These are phyloP conservation scores for Neocucurbitaria cava DNA, from an alignment of 2,329 filamentous ascomycete genomes.

Conservation along the genomic window DNA sequence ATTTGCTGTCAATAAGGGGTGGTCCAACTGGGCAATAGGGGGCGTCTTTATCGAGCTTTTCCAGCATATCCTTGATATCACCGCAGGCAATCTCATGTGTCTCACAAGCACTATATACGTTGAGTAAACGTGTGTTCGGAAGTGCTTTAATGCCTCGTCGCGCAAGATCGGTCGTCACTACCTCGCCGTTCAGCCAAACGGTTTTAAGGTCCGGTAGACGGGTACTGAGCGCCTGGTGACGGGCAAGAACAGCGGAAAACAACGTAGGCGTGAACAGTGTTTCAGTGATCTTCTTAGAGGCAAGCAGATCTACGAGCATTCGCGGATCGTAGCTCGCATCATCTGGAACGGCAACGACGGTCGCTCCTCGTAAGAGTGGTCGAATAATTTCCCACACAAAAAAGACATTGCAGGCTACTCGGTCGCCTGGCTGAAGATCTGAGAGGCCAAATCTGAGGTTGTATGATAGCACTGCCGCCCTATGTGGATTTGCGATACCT, in stretches of 20 bases:
- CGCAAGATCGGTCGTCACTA: slow-evolving; percentile 79
- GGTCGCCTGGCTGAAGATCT: slow-evolving; percentile 73
- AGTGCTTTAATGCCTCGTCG: slow-evolving; percentile 71
- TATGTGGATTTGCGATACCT: slow-evolving; percentile 80
- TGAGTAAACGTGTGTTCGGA: slow-evolving; percentile 73
- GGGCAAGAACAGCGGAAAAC: slow-evolving; percentile 74
- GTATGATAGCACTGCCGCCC: slow-evolving; percentile 76
- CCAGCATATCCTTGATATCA: slow-evolving; percentile 72
- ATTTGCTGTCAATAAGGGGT: slow-evolving; percentile 67
- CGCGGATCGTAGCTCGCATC: slow-evolving; percentile 79
- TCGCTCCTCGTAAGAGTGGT: slow-evolving; percentile 76
- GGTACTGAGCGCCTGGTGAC: slow-evolving; percentile 69
- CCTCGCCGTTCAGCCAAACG: slow-evolving; percentile 83
- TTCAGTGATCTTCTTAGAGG: slow-evolving; percentile 72
- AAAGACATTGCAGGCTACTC: slow-evolving; percentile 88
- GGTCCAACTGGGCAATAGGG: slow-evolving; percentile 77
- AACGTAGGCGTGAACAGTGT: slow-evolving; percentile 85
- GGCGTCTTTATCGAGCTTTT: slow-evolving; percentile 61
- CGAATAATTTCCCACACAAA: slow-evolving; percentile 87
- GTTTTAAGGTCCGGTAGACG: slow-evolving; percentile 72
- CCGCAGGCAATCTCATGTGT: slow-evolving; percentile 82
- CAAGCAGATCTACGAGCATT: slow-evolving; percentile 73
- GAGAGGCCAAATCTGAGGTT: slow-evolving; percentile 73
- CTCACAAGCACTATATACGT: slow-evolving; percentile 83
- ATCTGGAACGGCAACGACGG: slow-evolving; percentile 77